phyloP scores from a whole-genome alignment of 2,329 filamentous ascomycete genomes.

The Arthrobotrys sinensis region DNA sequence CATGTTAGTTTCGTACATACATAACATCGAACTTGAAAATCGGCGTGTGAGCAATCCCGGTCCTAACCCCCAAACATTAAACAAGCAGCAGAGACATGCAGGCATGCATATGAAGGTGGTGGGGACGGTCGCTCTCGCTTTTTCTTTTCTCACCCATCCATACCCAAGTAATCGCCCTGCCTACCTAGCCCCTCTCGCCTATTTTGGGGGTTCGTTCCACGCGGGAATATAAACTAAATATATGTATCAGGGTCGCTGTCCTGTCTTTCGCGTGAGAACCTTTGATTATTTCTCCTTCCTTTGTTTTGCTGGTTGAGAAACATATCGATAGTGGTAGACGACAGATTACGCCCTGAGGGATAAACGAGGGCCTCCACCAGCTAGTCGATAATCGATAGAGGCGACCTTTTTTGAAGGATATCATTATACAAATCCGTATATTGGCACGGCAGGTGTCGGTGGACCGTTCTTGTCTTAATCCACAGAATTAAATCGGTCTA shows the following conservation, averaged over 20 bases:
- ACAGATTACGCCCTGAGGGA: conserved; percentile 34
- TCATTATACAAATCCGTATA: background rate
- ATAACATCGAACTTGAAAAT: conserved; percentile 37
- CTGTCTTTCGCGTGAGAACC: conserved; percentile 25
- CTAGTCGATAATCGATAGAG: conserved; percentile 36
- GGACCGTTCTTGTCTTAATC: background rate
- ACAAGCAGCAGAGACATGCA: conserved; percentile 53
- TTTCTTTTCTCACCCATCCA: conserved; percentile 41
- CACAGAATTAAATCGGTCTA: background rate
- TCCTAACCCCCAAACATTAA: conserved; percentile 51
- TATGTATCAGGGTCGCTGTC: conserved; percentile 52
- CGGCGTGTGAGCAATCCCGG: conserved; percentile 55
- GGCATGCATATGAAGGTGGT: conserved; percentile 41
- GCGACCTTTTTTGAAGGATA: conserved; percentile 29
- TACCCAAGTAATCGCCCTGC: conserved; percentile 37
- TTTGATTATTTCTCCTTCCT: conserved; percentile 40
- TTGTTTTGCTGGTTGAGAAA: conserved; percentile 38
- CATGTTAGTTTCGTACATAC: conserved; percentile 29
- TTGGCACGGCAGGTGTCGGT: background rate
- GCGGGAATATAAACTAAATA: conserved; percentile 61
- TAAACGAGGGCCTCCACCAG: conserved; percentile 17
- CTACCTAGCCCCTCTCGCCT: conserved; percentile 60
- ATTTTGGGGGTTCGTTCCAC: conserved; percentile 61
- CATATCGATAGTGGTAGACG: conserved; percentile 48
- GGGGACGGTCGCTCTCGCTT: conserved; percentile 44